Evolutionary conservation across 225 moss, liverwort and hornwort species (phyloP), one percentile per base, ranked within the genome.

Genomic region (Neckera pumila): DNA sequence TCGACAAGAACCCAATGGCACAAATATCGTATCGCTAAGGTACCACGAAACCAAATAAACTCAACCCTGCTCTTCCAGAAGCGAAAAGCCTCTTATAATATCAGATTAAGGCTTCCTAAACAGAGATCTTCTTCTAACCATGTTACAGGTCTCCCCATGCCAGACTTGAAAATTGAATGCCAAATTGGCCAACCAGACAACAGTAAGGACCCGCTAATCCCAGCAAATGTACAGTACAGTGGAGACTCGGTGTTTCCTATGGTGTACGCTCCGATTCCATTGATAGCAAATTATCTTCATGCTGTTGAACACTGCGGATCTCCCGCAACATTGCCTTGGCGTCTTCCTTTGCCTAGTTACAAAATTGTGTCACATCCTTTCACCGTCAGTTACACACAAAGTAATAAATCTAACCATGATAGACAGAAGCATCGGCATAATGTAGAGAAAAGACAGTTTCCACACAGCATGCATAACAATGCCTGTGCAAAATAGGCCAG

Each of bases 261-360:
- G 97, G 97, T 73, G 96, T 94, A 56, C 94, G 95, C 83, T 99
- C 98, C 34, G 95, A 88, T 89, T 96, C 97, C 96, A 96, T 97
- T 23, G 97, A 95, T 59, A 94, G 87, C 67, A 93, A 91, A 65
- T 89, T 92, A 77, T 92, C 93, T 90, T 91, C 94, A 89, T 99
- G 96, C 85, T 96, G 96, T 83, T 99, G 98, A 58, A 97, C 97
- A 95, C 98, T 99, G 81, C 96, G 95, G 69, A 99, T 99, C 86
- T 97, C 98, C 80, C 98, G 91, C 59, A 99, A 93, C 93, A 99
- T 90, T 79, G 98, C 98, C 89, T 97, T 99, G 53, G 97, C 96
- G 73, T 99, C 98, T 91, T 99, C 98, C 90, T 99, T 99, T 3
- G 97, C 97, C 97, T 98, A 90, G 74, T 87, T 59, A 82, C 71